Evolutionary conservation across 768 basidiomycete species (phyloP), one percentile per base, ranked within the genome.

Genomic region (Dacryopinax primogenitus): DNA sequence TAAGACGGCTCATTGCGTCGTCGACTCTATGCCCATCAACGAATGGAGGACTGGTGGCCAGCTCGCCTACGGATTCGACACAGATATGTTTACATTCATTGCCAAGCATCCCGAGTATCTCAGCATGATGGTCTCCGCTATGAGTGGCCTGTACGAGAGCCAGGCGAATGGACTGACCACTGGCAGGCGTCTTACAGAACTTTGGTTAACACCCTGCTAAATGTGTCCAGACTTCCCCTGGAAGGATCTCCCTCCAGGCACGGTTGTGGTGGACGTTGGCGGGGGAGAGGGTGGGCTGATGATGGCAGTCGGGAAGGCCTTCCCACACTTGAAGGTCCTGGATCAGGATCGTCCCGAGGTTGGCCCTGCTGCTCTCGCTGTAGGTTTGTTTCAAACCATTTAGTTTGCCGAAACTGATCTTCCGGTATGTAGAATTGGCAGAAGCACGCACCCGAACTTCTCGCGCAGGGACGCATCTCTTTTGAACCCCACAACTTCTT

Each of bases 191-290:
- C 9, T 6, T 58, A 28, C 7, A 7, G 23, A 6, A 44, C 4
- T 44, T 18, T 15, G 23, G 18, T 23, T 44, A 18, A 44, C 18
- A 4, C 23, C 23, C 6, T 44, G 13, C 45, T 32, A 30, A 33
- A 12, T 18, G 18, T 62, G 35, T 3, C 33, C 63, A 87, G 86
- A 79, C 1, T 86, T 84, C 68, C 78, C 82, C 39, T 88, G 86
- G 82, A 69, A 74, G 18, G 71, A 78, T 4, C 77, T 88, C 32
- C 77, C 78, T 0, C 71, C 71, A n/a, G 80, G 78, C 13, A 77
- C 82, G 9, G 71, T 82, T 1, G 75, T 87, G 13, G 81, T 87
- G 3, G 86, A 88, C 65, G 84, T 87, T 1, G 86, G 86, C 1
- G 86, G 86, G 15, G 86, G 86, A 1, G 83, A 87, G 34, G 86